Evolutionary conservation across 202 grass and related monocot genomes (phyloP), one percentile per base, ranked within the genome.

Genomic region (Thinopyrum obtusiflorum): DNA sequence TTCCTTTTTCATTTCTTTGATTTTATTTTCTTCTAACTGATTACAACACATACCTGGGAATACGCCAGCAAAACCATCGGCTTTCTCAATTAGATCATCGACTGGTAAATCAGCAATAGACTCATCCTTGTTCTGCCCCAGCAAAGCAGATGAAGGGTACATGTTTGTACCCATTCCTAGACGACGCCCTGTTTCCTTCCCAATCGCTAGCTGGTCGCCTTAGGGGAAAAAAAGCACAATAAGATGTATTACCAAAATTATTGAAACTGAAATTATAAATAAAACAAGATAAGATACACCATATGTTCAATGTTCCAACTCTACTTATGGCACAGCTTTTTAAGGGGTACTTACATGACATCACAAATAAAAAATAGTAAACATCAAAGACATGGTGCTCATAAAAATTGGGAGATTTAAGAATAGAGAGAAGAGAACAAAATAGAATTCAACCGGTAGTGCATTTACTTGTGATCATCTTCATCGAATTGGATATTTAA

Each of bases 131-230:
- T 91, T 91, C 67, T 97, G 90, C 46, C 92, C 94, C 47, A 94
- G 25, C 76, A 97, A 87, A 71, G 94, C 92, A 80, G 94, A 94
- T 21, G 94, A 97, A 51, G 94, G 94, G 53, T 97, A 94, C 94
- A 97, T 94, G 79, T 97, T 97, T 78, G 94, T 97, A 68, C 94
- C 94, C 94, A 97, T 97, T 8, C 94, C 94, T 26, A 97, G 84
- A 9, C 90, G 88, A 15, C 92, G 87, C 10, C 92, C 95, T 14
- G 95, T 97, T 80, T 97, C 92, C 68, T 94, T 97, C 9, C 77
- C 95, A 37, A 97, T 97, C 0, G 93, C 93, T 65, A 89, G 76
- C 65, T 94, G 92, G 80, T 94, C 92, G 78, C 92, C 92, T 90
- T 37, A 37, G 28, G 9, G 68, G 76, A 66, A 20, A 68, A 51